Evolutionary conservation across 257 asterid genomes (phyloP), one percentile per base, ranked within the genome.

Genomic region (Jacaranda copaia): DNA sequence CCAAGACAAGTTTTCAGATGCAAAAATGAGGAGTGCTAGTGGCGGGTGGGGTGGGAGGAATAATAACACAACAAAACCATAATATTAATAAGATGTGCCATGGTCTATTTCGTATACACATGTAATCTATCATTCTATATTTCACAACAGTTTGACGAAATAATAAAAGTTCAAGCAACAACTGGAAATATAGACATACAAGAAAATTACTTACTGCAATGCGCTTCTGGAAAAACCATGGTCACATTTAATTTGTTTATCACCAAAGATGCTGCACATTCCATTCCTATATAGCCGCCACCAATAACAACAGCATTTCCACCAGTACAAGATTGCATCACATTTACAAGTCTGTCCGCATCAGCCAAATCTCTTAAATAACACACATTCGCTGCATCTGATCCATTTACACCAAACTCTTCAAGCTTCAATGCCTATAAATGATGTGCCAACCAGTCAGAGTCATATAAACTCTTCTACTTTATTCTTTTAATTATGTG

Each of bases 211-310:
- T 86, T 83, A 90, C 96, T 89, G 74, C 93, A 92, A 76, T 87
- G 94, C 39, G 90, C 90, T 78, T 90, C 96, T 0, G 97, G 97
- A 77, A 92, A 92, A 80, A 92, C 97, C 97, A 92, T 90, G 70
- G 90, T 86, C 56, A 84, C 97, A 25, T 89, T 85, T 59, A 85
- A 81, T 64, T 87, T 88, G 87, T 88, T 90, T 71, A 90, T 85
- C 73, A 85, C 94, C 83, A 92, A 84, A 64, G 97, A 88, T 57
- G 97, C 96, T 43, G 92, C 92, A 25, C 94, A 89, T 68, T 92
- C 96, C 95, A 92, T 89, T 76, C 96, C 93, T 78, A 92, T 92
- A 79, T 90, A 92, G 74, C 96, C 96, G 36, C 96, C 97, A n/a
- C 96, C 97, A 59, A 92, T 84, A 62, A 92, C 95, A 69, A 92